Evolutionary conservation across 805 yeast genomes (phyloP).

Genomic region (Lachancea meyersii): DNA sequence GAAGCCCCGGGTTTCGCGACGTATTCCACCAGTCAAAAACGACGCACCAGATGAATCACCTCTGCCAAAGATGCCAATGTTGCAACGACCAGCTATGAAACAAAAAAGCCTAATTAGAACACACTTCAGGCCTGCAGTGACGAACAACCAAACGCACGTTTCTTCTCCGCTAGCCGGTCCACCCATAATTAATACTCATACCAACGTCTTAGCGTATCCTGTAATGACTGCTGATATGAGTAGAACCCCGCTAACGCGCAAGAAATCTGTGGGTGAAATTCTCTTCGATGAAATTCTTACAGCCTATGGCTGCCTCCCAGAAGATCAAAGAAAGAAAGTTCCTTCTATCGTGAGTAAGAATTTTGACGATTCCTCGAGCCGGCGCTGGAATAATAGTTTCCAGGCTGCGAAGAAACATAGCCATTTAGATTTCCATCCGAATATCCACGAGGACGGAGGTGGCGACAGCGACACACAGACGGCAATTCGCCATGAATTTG

Average conservation of each 20-base stretch:
- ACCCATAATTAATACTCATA: background rate
- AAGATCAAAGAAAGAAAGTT: background rate
- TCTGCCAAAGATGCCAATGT: background rate
- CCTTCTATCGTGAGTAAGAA: background rate
- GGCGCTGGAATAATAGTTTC: background rate
- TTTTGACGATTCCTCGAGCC: slow-evolving; percentile 1
- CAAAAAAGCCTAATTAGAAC: background rate
- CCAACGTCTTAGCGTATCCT: slow-evolving; percentile 1
- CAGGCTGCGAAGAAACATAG: background rate
- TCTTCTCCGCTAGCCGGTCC: slow-evolving; percentile 7
- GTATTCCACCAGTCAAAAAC: background rate
- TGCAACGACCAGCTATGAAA: background rate
- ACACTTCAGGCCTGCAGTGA: background rate
- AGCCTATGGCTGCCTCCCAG: slow-evolving; percentile 14
- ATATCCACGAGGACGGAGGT: background rate
- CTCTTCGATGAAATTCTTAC: slow-evolving; percentile 27
- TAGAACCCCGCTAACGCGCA: background rate
- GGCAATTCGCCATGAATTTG: too few species aligned
- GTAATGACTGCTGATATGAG: background rate
- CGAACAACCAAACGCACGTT: background rate
- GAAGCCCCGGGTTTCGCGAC: background rate
- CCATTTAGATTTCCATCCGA: background rate
- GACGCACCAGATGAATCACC: background rate
- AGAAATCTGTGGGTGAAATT: slow-evolving; percentile 16
- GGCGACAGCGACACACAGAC: too few species aligned